Evolutionary conservation across 495 filamentous ascomycete genomes (phyloP).

Genomic region (Neurospora sp.): DNA sequence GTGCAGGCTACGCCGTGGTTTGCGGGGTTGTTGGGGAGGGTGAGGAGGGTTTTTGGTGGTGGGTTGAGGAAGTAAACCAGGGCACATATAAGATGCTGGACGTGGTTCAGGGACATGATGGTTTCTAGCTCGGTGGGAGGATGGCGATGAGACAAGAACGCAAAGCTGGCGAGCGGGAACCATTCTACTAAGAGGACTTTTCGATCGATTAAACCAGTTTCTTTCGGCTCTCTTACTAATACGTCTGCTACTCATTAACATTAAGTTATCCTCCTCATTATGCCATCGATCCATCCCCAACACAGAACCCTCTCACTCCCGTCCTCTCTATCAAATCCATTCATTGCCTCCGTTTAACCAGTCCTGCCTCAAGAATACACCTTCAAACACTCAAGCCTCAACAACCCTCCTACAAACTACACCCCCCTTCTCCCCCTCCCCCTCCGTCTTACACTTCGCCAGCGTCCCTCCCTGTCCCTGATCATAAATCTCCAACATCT

Average conservation of each 20-base stretch:
- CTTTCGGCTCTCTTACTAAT: not conserved
- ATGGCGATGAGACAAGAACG: not conserved
- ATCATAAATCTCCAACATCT: slow-evolving; percentile 13
- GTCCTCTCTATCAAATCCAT: not conserved
- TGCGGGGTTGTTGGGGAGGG: slow-evolving; percentile 46
- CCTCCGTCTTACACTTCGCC: slow-evolving; percentile 12
- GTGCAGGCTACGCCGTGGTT: slow-evolving; percentile 94
- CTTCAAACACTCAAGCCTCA: not conserved
- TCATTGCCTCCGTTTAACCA: not conserved
- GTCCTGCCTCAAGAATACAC: not conserved
- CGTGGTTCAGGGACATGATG: not conserved
- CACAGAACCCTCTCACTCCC: slow-evolving; percentile 5
- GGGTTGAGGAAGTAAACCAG: not conserved
- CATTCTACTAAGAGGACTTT: not conserved
- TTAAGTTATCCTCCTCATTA: not conserved
- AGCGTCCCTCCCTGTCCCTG: slow-evolving; percentile 17
- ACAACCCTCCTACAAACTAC: not conserved
- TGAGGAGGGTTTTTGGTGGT: not conserved
- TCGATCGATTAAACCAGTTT: not conserved
- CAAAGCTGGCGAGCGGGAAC: not conserved
- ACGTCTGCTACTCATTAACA: not conserved
- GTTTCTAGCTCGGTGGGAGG: not conserved
- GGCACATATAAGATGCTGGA: not conserved
- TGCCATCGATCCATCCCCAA: not conserved
- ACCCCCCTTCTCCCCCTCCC: not conserved